phyloP scores from a whole-genome alignment of 768 basidiomycete genomes.

The Trametes coccinea region DNA sequence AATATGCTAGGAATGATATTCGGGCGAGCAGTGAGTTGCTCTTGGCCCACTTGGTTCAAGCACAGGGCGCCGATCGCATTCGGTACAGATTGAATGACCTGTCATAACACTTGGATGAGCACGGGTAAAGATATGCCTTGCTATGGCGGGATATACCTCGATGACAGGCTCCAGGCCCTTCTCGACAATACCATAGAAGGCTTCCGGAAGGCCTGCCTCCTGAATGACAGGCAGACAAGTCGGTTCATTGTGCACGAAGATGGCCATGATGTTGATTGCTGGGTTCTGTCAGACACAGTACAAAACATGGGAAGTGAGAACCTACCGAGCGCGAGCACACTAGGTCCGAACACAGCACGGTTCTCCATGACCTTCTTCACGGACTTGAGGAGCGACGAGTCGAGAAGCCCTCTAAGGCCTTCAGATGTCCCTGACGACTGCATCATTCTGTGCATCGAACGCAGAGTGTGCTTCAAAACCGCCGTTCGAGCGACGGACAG shows the following conservation, averaged over 20 bases:
- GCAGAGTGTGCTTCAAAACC: conserved; percentile 86
- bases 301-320: conserved; percentile 7
- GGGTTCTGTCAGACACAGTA: not conserved
- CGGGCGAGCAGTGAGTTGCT: conserved; percentile 73
- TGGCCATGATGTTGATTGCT: conserved; percentile 95
- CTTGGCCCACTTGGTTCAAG: conserved; percentile 86
- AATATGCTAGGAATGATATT: conserved; percentile 85
- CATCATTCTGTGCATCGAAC: conserved; percentile 97
- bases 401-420: conserved; percentile 91
- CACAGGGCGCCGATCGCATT: conserved; percentile 97
- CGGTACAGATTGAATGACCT: conserved; percentile 92
- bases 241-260: conserved; percentile 98
- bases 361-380: conserved; percentile 87
- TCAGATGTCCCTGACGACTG: conserved; percentile 92
- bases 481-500: conserved; percentile 74
- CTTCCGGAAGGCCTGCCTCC: conserved; percentile 85
- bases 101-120: not conserved
- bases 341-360: conserved; percentile 81
- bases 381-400: conserved; percentile 80
- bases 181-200: conserved; percentile 86
- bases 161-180: conserved; percentile 81
- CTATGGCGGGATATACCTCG: conserved; percentile 52
- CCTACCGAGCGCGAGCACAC: conserved; percentile 81
- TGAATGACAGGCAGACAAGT: conserved; percentile 92
- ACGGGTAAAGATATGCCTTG: not conserved